These are phyloP conservation scores for Pichia pseudocactophila DNA, from an alignment of 805 yeast genomes.

Conservation along the genomic window DNA sequence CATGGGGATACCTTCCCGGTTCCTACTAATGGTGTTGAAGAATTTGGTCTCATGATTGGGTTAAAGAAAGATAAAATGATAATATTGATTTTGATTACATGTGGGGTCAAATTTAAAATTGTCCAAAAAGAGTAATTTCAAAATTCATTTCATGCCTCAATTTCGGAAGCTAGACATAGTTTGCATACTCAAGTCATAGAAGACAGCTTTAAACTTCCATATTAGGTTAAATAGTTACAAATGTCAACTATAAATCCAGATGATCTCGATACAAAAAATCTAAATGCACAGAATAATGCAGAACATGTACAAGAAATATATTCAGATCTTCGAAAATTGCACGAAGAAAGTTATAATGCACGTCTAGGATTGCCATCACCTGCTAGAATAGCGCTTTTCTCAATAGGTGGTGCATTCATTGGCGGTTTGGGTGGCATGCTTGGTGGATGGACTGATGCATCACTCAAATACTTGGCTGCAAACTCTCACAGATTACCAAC, in stretches of 20 bases:
- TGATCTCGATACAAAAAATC: slow-evolving; percentile 9
- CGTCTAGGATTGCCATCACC: slow-evolving; percentile 43
- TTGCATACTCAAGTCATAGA: too few species aligned
- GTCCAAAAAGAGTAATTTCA: too few species aligned
- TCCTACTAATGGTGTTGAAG: slow-evolving; percentile 5
- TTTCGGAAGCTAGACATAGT: too few species aligned
- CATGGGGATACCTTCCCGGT: background rate
- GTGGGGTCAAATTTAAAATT: too few species aligned
- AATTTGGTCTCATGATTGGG: background rate
- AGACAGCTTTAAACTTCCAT: too few species aligned
- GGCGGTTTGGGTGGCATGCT: slow-evolving; percentile 51
- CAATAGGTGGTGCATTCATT: slow-evolving; percentile 30
- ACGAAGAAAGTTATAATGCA: slow-evolving; percentile 12
- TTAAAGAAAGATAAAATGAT: background rate
- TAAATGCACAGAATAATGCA: slow-evolving; percentile 11
- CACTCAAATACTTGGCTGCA: slow-evolving; percentile 60
- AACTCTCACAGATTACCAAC: slow-evolving; percentile 76
- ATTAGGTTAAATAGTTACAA: too few species aligned
- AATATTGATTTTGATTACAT: too few species aligned
- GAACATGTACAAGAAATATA: slow-evolving; percentile 11
- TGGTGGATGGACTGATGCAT: slow-evolving; percentile 46
- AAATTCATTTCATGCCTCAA: background rate
- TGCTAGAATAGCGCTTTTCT: slow-evolving; percentile 36
- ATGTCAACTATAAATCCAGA: slow-evolving; percentile 14
- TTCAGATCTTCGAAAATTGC: slow-evolving; percentile 11